A percentile compares a stretch with the other conserved stretches of the same genome.
phyloP scores from a whole-genome alignment of 2,329 filamentous ascomycete species.

The Colletotrichum kahawae region DNA sequence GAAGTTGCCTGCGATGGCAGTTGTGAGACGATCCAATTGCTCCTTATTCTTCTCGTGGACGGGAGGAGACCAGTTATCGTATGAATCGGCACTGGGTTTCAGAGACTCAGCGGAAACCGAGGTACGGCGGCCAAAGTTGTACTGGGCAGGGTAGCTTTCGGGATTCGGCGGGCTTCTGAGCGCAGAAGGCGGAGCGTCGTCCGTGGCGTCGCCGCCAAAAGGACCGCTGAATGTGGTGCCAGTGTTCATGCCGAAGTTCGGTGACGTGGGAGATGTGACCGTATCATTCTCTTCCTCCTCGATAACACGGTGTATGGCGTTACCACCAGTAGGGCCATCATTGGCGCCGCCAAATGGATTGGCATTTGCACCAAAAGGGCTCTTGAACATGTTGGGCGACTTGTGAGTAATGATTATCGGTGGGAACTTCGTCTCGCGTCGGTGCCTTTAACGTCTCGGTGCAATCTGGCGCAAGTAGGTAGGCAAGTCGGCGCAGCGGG shows the following conservation, averaged over 20 bases:
- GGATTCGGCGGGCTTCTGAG: conserved; percentile 57
- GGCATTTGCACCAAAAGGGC: conserved; percentile 68
- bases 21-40: conserved; percentile 79
- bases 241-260: conserved; percentile 55
- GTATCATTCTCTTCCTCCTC: conserved; percentile 85
- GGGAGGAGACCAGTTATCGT: conserved; percentile 91
- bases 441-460: neutral
- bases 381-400: conserved; percentile 82
- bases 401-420: conserved; percentile 25
- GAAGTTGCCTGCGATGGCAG: conserved; percentile 87
- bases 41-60: conserved; percentile 82
- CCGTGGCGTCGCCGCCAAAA: conserved; percentile 55
- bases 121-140: conserved; percentile 90
- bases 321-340: conserved; percentile 36
- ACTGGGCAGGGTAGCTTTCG: conserved; percentile 85
- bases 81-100: conserved; percentile 82
- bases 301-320: conserved; percentile 61
- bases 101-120: conserved; percentile 97
- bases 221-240: conserved; percentile 53
- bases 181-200: conserved; percentile 50
- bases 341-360: conserved; percentile 74
- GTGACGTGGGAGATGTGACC: conserved; percentile 75
- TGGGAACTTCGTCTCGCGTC: neutral
- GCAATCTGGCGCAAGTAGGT: conserved; percentile 24
- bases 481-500: conserved; percentile 74